These are phyloP conservation scores for Colletotrichum sansevieriae DNA, from an alignment of 2,329 filamentous ascomycete species.

Conservation along the genomic window DNA sequence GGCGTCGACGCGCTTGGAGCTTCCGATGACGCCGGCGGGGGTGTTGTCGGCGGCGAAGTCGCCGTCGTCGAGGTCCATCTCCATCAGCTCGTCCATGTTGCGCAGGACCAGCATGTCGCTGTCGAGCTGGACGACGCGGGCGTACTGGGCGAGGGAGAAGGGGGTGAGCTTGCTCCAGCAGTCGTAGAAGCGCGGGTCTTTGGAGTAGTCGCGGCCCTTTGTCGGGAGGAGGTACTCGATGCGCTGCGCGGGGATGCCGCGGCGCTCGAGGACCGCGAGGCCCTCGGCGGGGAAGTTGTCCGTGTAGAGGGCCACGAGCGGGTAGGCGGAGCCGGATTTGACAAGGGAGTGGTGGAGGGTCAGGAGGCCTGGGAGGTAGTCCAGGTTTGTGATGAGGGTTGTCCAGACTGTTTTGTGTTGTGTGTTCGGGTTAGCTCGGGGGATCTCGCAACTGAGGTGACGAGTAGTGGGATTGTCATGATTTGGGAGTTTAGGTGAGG, in stretches of 20 bases:
- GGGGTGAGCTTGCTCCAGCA: constrained; percentile 90
- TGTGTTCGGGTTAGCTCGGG: not conserved
- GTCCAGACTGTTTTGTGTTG: constrained; percentile 76
- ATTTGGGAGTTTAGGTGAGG: not conserved
- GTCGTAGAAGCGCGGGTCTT: constrained; percentile 88
- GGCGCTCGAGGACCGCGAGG: constrained; percentile 75
- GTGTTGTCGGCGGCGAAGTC: constrained; percentile 38
- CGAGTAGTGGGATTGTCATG: not conserved
- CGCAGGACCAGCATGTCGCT: constrained; percentile 86
- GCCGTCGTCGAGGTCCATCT: constrained; percentile 75
- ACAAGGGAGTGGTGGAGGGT: constrained; percentile 84
- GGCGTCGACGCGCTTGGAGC: constrained; percentile 18
- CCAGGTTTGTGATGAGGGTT: constrained; percentile 85
- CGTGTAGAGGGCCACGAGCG: constrained; percentile 86
- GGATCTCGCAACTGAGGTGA: not conserved
- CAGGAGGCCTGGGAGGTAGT: constrained; percentile 85
- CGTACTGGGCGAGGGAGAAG: constrained; percentile 82
- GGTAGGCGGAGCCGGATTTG: constrained; percentile 75
- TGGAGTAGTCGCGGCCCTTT: constrained; percentile 74
- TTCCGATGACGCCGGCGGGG: constrained; percentile 30
- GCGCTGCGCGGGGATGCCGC: constrained; percentile 76
- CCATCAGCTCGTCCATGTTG: constrained; percentile 96
- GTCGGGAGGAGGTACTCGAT: constrained; percentile 81
- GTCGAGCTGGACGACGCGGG: constrained; percentile 85
- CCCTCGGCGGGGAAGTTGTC: constrained; percentile 78